A percentile compares a stretch with the other conserved stretches of the same genome.
Evolutionary conservation across 331 rosid genomes (phyloP).

Genomic region (Telfairia occidentalis): DNA sequence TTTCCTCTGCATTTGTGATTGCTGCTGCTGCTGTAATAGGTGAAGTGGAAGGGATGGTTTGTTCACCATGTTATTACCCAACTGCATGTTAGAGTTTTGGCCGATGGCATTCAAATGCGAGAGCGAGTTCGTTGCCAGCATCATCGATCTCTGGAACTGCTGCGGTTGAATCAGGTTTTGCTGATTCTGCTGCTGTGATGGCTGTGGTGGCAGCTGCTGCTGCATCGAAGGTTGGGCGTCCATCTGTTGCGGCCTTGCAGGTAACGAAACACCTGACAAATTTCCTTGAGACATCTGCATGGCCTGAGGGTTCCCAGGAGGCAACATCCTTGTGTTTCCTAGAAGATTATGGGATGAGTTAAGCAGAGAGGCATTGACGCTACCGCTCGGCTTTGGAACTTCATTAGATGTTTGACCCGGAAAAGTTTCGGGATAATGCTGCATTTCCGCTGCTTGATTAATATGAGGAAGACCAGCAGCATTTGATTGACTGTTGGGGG

Average conservation of each 20-base stretch:
- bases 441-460: constrained; percentile 52
- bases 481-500: constrained; percentile 45
- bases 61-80: constrained; percentile 58
- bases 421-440: constrained; percentile 57
- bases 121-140: constrained; percentile 55
- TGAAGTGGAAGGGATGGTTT: constrained; percentile 46
- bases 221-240: constrained; percentile 64
- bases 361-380: constrained; percentile 36
- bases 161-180: constrained; percentile 56
- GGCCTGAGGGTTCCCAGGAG: constrained; percentile 76
- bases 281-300: constrained; percentile 86
- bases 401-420: constrained; percentile 57
- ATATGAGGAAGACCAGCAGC: constrained; percentile 27
- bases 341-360: constrained; percentile 56
- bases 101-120: constrained; percentile 58
- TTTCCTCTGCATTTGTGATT: constrained; percentile 68
- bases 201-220: constrained; percentile 36
- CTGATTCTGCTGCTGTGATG: constrained; percentile 39
- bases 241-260: constrained; percentile 56
- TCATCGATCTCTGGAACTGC: constrained; percentile 67
- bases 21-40: constrained; percentile 41
- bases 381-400: constrained; percentile 34
- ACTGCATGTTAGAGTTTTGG: constrained; percentile 56
- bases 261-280: constrained; percentile 53
- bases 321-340: constrained; percentile 69